These are phyloP conservation scores for Nothopassalora personata DNA, from an alignment of 2,329 filamentous ascomycete species.

Conservation along the genomic window DNA sequence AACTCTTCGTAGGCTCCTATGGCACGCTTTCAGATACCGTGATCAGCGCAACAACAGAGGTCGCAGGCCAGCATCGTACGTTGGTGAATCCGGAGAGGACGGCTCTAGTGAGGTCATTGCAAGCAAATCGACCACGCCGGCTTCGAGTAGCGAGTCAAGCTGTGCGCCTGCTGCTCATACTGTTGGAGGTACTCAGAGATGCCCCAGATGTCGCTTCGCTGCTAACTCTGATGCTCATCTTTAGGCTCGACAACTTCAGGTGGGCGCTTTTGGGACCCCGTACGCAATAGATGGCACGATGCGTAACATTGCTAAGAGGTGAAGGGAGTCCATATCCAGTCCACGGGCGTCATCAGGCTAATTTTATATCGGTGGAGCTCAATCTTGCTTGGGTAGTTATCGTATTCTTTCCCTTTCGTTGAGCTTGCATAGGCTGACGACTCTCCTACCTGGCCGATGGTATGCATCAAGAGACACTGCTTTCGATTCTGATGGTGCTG, in stretches of 20 bases:
- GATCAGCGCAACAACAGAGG: slow-evolving; percentile 8
- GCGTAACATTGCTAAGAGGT: neutral
- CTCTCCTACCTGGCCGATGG: no score
- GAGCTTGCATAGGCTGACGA: no score
- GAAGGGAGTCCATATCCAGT: neutral
- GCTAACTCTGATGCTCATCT: neutral
- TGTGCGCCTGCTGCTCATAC: neutral
- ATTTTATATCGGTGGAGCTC: no score
- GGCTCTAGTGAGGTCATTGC: no score
- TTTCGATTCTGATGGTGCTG: no score
- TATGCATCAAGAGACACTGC: no score
- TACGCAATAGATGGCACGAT: neutral
- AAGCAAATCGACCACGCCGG: neutral
- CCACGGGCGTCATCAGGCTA: no score
- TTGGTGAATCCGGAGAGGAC: neutral
- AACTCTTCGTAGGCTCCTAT: slow-evolving; percentile 36
- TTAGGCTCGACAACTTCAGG: neutral
- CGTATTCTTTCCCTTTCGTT: no score
- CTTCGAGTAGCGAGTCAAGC: neutral
- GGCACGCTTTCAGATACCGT: slow-evolving; percentile 44
- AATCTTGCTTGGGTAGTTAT: no score
- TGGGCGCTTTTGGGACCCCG: neutral
- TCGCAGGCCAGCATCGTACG: neutral
- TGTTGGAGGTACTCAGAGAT: neutral
- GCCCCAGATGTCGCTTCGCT: neutral